Evolutionary conservation across 176 grass and related monocot species (phyloP).

Genomic region (Chrysopogon serrulatus): DNA sequence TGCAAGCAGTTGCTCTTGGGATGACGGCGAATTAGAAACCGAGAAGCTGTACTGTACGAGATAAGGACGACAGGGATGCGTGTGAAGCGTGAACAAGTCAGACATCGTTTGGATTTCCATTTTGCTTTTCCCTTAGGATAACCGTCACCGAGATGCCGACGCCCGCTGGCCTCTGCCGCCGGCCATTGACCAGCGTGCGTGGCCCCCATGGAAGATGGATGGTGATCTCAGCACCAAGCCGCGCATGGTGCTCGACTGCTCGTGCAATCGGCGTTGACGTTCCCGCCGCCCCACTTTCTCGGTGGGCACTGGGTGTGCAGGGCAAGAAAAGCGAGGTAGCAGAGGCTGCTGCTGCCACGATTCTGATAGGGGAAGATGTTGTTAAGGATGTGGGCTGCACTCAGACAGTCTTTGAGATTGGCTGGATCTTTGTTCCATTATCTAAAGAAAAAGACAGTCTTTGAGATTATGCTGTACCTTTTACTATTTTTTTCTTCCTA

Average conservation of each 20-base stretch:
- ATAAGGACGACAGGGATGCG: background rate
- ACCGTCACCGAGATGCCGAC: background rate
- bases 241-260: background rate
- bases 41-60: background rate
- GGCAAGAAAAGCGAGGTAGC: background rate
- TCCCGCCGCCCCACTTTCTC: constrained; percentile 12
- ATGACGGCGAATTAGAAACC: background rate
- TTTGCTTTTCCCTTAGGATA: background rate
- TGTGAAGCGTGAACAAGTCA: background rate
- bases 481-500: background rate
- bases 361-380: background rate
- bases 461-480: background rate
- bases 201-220: background rate
- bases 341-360: background rate
- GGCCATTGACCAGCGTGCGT: background rate
- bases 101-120: background rate
- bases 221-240: constrained; percentile 1
- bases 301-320: background rate
- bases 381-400: constrained; percentile 27
- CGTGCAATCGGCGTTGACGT: constrained; percentile 15
- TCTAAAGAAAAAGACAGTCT: too few relatives aligned
- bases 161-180: too few relatives aligned
- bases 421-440: too few relatives aligned
- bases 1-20: background rate
- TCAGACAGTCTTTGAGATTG: background rate